Evolutionary conservation across 2,329 filamentous ascomycete species (phyloP).

Genomic region (Cryphonectria radicalis): DNA sequence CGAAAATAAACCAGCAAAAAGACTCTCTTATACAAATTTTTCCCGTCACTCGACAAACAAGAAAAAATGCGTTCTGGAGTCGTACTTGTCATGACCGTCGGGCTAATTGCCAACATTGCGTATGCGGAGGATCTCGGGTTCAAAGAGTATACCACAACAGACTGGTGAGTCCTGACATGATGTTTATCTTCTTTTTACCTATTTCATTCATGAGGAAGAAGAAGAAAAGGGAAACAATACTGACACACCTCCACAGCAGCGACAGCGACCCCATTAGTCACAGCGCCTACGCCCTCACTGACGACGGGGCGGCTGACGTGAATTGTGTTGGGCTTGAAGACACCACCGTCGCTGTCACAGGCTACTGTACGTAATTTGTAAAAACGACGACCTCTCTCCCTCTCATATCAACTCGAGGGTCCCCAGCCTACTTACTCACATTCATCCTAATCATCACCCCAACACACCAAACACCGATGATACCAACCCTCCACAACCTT

Average conservation of each 20-base stretch:
- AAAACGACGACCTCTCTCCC: too few relatives aligned
- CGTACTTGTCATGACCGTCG: not conserved
- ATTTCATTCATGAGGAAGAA: too few relatives aligned
- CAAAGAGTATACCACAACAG: not conserved
- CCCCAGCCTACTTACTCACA: too few relatives aligned
- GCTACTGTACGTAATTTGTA: not conserved
- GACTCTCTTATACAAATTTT: too few relatives aligned
- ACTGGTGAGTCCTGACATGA: not conserved
- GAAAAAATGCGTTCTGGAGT: not conserved
- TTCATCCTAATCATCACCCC: too few relatives aligned
- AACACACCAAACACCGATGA: too few relatives aligned
- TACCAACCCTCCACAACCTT: too few relatives aligned
- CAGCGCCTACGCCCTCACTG: not conserved
- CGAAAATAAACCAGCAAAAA: too few relatives aligned
- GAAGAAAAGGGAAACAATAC: too few relatives aligned
- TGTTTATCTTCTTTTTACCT: too few relatives aligned
- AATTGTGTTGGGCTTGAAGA: conserved; percentile 5
- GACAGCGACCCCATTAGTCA: not conserved
- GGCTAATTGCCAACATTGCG: not conserved
- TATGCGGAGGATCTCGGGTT: not conserved
- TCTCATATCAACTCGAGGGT: too few relatives aligned
- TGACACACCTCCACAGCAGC: not conserved
- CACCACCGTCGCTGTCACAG: not conserved
- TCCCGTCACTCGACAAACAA: not conserved
- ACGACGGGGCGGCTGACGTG: not conserved